phyloP scores from a whole-genome alignment of 495 filamentous ascomycete genomes.

The Glarea lozoyensis region DNA sequence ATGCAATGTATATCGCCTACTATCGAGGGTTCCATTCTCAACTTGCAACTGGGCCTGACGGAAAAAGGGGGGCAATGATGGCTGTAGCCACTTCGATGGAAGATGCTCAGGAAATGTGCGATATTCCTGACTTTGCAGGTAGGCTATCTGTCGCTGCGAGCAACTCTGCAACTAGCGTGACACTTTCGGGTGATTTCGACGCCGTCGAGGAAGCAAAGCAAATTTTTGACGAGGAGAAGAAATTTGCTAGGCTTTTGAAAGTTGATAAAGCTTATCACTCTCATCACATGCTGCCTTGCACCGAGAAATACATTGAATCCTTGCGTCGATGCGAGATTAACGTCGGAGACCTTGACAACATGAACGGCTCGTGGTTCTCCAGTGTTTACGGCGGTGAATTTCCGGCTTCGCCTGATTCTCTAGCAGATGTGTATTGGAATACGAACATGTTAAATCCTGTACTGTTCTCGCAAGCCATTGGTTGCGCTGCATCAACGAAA shows the following conservation, averaged over 20 bases:
- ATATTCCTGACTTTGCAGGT: conserved; percentile 24
- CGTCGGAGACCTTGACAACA: too few relatives aligned
- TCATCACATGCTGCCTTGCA: conserved; percentile 41
- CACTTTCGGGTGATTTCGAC: conserved; percentile 35
- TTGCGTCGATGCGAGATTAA: too few relatives aligned
- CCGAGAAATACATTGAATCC: neutral
- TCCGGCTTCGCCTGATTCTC: conserved; percentile 7
- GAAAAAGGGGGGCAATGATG: conserved; percentile 40
- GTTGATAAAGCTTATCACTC: conserved; percentile 57
- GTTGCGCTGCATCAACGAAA: neutral
- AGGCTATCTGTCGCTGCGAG: conserved; percentile 31
- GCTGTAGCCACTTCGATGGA: conserved; percentile 34
- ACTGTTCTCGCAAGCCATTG: conserved; percentile 38
- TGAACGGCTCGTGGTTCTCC: conserved; percentile 5
- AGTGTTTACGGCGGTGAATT: neutral
- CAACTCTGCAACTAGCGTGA: conserved; percentile 39
- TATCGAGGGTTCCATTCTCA: conserved; percentile 33
- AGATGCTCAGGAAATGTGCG: conserved; percentile 31
- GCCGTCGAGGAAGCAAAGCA: conserved; percentile 16
- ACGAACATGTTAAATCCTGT: conserved; percentile 50
- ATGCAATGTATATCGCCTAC: conserved; percentile 43
- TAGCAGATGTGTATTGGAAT: conserved; percentile 40
- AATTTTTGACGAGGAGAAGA: conserved; percentile 35
- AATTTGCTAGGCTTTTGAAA: conserved; percentile 31
- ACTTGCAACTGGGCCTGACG: conserved; percentile 6